These are phyloP conservation scores for Gossypium aridum DNA, from an alignment of 441 rosid genomes.

Conservation along the genomic window DNA sequence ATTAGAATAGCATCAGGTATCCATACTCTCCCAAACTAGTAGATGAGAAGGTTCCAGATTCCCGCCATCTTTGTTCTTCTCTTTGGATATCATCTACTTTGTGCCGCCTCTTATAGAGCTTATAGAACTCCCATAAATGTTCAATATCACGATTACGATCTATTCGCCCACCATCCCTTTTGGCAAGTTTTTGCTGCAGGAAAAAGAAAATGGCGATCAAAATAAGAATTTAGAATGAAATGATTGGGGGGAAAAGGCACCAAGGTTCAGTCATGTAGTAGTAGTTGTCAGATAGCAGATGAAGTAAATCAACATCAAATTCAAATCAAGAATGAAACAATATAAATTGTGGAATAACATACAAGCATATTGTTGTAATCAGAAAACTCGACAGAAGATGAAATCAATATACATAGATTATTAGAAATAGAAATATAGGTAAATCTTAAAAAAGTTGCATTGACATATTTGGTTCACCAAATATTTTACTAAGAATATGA, in stretches of 20 bases:
- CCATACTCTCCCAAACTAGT: slow-evolving; percentile 84
- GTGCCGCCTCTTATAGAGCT: slow-evolving; percentile 64
- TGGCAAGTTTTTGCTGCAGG: slow-evolving; percentile 94
- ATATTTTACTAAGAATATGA: background rate
- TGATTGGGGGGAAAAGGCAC: background rate
- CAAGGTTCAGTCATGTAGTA: background rate
- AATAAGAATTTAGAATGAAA: slow-evolving; percentile 1
- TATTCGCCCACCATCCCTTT: slow-evolving; percentile 72
- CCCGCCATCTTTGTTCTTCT: slow-evolving; percentile 75
- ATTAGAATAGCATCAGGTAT: slow-evolving; percentile 14
- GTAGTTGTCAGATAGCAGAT: background rate
- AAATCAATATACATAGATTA: background rate
- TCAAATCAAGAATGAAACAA: background rate
- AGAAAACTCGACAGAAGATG: background rate
- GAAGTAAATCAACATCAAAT: background rate
- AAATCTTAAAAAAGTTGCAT: background rate
- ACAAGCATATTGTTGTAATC: background rate
- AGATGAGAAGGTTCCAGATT: slow-evolving; percentile 73
- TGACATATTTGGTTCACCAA: background rate
- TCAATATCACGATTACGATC: slow-evolving; percentile 88
- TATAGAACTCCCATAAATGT: slow-evolving; percentile 80
- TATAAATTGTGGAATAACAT: background rate
- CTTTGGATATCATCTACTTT: slow-evolving; percentile 88
- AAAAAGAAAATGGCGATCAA: slow-evolving; percentile 12
- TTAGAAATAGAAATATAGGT: background rate